Conservation (phyloP, 805 yeast genomes). For the Hagleromyces aurorensis region DNA sequence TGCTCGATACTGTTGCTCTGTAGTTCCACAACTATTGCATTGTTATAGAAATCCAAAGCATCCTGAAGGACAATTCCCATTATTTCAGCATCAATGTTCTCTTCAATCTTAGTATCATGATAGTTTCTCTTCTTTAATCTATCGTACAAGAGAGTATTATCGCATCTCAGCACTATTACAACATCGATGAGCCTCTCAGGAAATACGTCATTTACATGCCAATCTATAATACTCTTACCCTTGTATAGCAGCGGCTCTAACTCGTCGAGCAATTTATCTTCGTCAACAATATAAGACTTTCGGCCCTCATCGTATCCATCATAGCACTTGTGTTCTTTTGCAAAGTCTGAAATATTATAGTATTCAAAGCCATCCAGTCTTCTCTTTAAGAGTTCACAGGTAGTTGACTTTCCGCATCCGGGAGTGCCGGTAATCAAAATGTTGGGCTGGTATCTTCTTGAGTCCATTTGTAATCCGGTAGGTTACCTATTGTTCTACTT, state of each 20-base stretch:
- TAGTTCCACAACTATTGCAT: conserved; percentile 75
- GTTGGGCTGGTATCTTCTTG: conserved; percentile 44
- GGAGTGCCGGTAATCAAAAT: conserved; percentile 94
- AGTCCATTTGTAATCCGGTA: no score
- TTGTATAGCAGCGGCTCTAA: conserved; percentile 67
- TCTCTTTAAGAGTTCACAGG: conserved; percentile 25
- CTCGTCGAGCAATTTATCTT: conserved; percentile 75
- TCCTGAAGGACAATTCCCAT: conserved; percentile 88
- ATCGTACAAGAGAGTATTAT: conserved; percentile 63
- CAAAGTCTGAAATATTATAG: conserved; percentile 70
- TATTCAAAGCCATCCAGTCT: conserved; percentile 35
- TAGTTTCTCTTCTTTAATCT: conserved; percentile 72
- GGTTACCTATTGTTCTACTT: no score
- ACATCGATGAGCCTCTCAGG: conserved; percentile 90
- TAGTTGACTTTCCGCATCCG: conserved; percentile 37
- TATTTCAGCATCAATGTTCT: conserved; percentile 92
- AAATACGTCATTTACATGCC: conserved; percentile 96
- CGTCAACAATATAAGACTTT: conserved; percentile 85
- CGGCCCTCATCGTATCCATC: conserved; percentile 82
- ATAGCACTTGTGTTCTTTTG: conserved; percentile 66
- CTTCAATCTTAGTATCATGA: conserved; percentile 73
- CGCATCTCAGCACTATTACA: conserved; percentile 80
- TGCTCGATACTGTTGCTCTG: conserved; percentile 65
- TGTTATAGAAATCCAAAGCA: conserved; percentile 74
- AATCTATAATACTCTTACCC: conserved; percentile 89